phyloP scores from a whole-genome alignment of 1,139 yeast species.

The Groenewaldozyma sp. region DNA sequence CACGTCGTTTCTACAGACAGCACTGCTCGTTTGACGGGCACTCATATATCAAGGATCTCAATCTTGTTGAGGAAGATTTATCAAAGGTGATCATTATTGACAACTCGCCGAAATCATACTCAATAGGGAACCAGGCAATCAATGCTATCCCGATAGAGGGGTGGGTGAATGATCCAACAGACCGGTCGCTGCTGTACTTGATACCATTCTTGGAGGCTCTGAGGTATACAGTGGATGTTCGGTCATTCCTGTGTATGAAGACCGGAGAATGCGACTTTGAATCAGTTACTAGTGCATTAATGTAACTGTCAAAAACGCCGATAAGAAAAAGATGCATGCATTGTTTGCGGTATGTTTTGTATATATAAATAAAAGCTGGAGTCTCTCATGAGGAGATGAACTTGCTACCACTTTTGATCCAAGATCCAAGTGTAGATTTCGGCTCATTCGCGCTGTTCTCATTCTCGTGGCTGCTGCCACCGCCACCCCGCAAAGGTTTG shows the following conservation, averaged over 20 bases:
- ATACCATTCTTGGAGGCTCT: slow-evolving; percentile 75
- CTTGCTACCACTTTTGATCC: too few relatives aligned
- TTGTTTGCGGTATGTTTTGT: too few relatives aligned
- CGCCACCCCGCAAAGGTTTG: slow-evolving; percentile 58
- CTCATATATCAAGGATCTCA: slow-evolving; percentile 68
- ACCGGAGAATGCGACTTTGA: slow-evolving; percentile 63
- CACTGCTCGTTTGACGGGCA: slow-evolving; percentile 66
- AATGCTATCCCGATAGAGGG: slow-evolving; percentile 94
- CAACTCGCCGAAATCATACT: slow-evolving; percentile 85
- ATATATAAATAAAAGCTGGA: too few relatives aligned
- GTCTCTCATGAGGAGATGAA: too few relatives aligned
- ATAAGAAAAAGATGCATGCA: too few relatives aligned
- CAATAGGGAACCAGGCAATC: slow-evolving; percentile 51
- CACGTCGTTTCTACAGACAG: slow-evolving; percentile 62
- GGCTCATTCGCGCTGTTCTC: too few relatives aligned
- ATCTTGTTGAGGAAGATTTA: slow-evolving; percentile 46
- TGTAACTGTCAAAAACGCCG: too few relatives aligned
- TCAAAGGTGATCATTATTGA: slow-evolving; percentile 74
- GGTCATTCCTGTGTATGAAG: slow-evolving; percentile 66
- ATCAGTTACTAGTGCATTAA: too few relatives aligned
- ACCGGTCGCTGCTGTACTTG: slow-evolving; percentile 67
- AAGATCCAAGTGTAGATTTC: too few relatives aligned
- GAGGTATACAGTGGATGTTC: slow-evolving; percentile 77
- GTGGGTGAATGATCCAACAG: slow-evolving; percentile 94
- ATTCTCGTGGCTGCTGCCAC: slow-evolving; percentile 3